Evolutionary conservation across 2,329 filamentous ascomycete species (phyloP), one percentile per base, ranked within the genome.

Genomic region (Paecilomyces niveus): DNA sequence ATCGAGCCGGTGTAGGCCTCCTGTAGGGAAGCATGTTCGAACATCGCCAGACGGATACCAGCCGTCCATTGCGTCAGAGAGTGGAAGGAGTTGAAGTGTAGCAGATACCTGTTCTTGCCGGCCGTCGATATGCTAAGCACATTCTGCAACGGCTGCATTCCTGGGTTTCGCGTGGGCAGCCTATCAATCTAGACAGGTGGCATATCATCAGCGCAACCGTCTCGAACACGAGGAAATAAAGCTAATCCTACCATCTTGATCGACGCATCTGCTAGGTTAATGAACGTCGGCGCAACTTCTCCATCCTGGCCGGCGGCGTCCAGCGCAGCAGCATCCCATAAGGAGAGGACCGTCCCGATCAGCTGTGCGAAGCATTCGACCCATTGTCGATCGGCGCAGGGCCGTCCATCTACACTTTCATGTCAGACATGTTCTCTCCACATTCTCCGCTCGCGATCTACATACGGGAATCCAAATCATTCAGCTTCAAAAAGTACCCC

Each of bases 301-400:
- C 87, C 89, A 67, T 94, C 86, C 66, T 91, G 88, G 35, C 90
- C 91, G 11, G 90, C 92, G 45, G 86, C 86, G 76, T 99, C 94
- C 59, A 97, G 82, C 72, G 94, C 92, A 63, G 89, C 87, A 24
- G 93, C 92, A 75, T 99, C 93, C 94, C 94, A 99, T 54, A 97
- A 79, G 6, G 94, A 97, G 58, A 99, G 78, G 15, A 97, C 90
- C 1, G 94, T 97, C 64, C 94, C 94, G 18, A 97, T 91, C 15
- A 99, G 85, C 72, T 97, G 94, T 51, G 93, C 92, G 76, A 97
- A 99, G 75, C 91, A 97, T 79, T 99, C 94, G 39, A 89, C 89
- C 94, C 94, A 99, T 63, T 86, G 90, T 67, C 94, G 83, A 74
- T 97, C 92, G 50, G 83, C 76, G 70, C 93, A 95, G 10, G 92